phyloP scores from a whole-genome alignment of 805 yeast genomes.

The Cyberlindnera xishuangbannaensis region DNA sequence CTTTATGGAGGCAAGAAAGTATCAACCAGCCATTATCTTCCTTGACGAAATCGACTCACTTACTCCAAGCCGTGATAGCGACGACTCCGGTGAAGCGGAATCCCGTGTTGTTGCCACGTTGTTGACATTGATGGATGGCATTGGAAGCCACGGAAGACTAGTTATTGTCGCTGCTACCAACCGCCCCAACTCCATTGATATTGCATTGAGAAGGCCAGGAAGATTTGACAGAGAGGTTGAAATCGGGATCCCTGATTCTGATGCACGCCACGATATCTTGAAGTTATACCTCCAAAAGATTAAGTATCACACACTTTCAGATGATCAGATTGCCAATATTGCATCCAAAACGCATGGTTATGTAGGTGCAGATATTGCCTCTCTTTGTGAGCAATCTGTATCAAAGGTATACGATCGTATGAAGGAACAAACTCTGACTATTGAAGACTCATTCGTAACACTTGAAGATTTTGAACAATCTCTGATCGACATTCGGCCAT shows the following conservation, averaged over 20 bases:
- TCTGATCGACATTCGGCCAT: conserved; percentile 76
- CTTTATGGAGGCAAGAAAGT: conserved; percentile 78
- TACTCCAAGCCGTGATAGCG: conserved; percentile 78
- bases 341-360: conserved; percentile 90
- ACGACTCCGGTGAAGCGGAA: conserved; percentile 88
- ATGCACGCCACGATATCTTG: conserved; percentile 71
- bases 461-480: conserved; percentile 69
- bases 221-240: conserved; percentile 87
- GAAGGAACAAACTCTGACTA: conserved; percentile 19
- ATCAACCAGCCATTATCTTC: conserved; percentile 82
- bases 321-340: conserved; percentile 50
- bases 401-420: conserved; percentile 68
- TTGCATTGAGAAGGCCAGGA: conserved; percentile 80
- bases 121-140: conserved; percentile 74
- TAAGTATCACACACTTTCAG: conserved; percentile 45
- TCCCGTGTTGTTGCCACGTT: conserved; percentile 86
- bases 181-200: conserved; percentile 61
- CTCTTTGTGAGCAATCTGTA: conserved; percentile 83
- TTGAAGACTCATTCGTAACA: conserved; percentile 19
- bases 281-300: conserved; percentile 48
- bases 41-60: conserved; percentile 93
- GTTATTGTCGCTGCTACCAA: conserved; percentile 73
- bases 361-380: conserved; percentile 93
- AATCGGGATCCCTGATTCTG: conserved; percentile 86
- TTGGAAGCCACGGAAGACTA: conserved; percentile 58